These are phyloP conservation scores for Termitomyces sp. DNA, from an alignment of 768 basidiomycete genomes.

Conservation along the genomic window DNA sequence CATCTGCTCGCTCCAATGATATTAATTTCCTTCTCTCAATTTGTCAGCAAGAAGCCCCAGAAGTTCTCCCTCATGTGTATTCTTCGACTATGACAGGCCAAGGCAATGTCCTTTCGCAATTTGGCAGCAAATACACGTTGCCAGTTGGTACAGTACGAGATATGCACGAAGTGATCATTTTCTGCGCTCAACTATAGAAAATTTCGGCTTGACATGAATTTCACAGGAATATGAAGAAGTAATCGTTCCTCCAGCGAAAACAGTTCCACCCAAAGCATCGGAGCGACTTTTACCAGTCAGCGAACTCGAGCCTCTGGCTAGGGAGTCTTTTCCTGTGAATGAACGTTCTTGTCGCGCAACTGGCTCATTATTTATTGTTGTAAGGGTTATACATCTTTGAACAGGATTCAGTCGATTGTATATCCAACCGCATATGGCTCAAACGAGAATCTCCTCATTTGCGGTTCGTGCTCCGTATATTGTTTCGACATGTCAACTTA, in stretches of 20 bases:
- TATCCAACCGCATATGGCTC: conserved; percentile 91
- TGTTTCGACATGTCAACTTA: background rate
- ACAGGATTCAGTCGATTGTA: conserved; percentile 93
- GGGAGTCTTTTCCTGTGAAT: conserved; percentile 80
- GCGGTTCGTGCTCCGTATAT: conserved; percentile 46
- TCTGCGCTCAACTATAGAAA: background rate
- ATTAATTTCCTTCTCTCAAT: background rate
- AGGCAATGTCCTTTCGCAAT: conserved; percentile 62
- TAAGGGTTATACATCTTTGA: conserved; percentile 77
- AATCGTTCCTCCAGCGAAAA: conserved; percentile 75
- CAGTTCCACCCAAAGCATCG: conserved; percentile 62
- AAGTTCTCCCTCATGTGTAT: conserved; percentile 86
- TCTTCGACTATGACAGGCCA: conserved; percentile 54
- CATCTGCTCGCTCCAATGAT: background rate
- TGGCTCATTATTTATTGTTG: background rate
- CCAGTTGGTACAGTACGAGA: conserved; percentile 77
- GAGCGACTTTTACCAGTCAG: conserved; percentile 70
- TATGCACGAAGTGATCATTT: conserved; percentile 52
- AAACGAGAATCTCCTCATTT: conserved; percentile 95
- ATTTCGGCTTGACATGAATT: background rate
- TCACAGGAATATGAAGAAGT: conserved; percentile 84
- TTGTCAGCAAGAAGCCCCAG: conserved; percentile 44
- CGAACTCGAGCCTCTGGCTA: conserved; percentile 72
- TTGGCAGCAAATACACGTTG: conserved; percentile 74
- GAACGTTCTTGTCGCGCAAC: background rate